Conservation (phyloP, 495 filamentous ascomycete genomes). For the Penicillium angulare region DNA sequence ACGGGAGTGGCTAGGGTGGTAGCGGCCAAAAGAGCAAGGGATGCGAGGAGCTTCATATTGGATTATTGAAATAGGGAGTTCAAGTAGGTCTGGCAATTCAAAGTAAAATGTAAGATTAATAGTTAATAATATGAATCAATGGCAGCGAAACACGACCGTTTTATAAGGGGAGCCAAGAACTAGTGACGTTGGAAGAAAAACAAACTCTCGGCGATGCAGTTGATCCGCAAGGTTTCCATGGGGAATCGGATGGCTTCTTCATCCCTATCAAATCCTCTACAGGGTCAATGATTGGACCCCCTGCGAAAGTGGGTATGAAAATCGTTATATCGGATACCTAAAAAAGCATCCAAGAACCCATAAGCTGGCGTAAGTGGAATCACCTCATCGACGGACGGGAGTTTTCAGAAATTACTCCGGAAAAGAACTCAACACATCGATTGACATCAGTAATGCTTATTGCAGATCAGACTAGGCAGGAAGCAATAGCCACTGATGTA, state of each 20-base stretch:
- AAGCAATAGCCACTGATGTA: neutral
- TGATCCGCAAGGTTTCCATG: neutral
- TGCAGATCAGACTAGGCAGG: too few relatives aligned
- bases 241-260: neutral
- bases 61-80: neutral
- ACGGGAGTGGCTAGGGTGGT: slow-evolving; percentile 23
- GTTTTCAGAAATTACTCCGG: neutral
- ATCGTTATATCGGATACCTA: neutral
- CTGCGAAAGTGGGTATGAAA: neutral
- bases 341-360: neutral
- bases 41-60: slow-evolving; percentile 37
- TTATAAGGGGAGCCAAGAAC: neutral
- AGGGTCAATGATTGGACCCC: neutral
- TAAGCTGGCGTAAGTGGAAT: neutral
- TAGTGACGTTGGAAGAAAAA: neutral
- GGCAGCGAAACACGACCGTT: neutral
- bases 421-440: too few relatives aligned
- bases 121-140: neutral
- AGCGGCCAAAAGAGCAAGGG: slow-evolving; percentile 28
- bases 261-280: neutral
- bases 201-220: neutral
- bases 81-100: neutral
- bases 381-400: neutral
- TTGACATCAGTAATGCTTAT: neutral
- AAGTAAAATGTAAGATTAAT: neutral